Evolutionary conservation across 164 flowering plant genomes (phyloP), one percentile per base, ranked within the genome.

Genomic region (Houttuynia cordata): DNA sequence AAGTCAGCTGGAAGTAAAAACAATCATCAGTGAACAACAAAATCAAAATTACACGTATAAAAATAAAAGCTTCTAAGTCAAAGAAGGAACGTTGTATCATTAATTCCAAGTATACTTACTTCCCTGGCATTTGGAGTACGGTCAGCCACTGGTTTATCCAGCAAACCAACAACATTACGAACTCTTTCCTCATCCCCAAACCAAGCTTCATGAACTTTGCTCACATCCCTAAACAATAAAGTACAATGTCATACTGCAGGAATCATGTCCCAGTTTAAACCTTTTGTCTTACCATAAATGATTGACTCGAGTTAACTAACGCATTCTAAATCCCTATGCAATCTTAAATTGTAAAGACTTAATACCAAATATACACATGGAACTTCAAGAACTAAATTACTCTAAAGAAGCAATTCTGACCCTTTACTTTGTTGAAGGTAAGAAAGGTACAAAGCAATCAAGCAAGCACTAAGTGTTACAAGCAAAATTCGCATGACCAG

Each of bases 141-240:
- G 39, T 20, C 64, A 65, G 77, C 70, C 30, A 73, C 73, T 10
- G 87, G 78, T 23, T 59, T 78, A 58, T 80, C 85, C 71, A 85
- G 62, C 71, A 91, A 67, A 40, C 97, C 97, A 50, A 83, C 86
- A 56, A 75, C 68, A 69, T 66, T 73, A 53, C 95, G 85, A 19
- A 83, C 91, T 61, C 62, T 72, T 55, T 72, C 83, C 75, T 88
- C 98, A 73, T 88, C 89, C 0, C 80, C 84, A 80, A 91, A 88
- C 98, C 98, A 91, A 59, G 73, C 93, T 65, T 91, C 98, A 75
- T 85, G 80, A 49, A 91, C 88, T 64, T 79, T 80, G 67, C 74
- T 79, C 15, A 87, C 93, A 66, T 80, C 77, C 98, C 96, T 86
- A 74, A 57, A 60, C 22, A 41, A 52, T 56, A 24, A 10, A 37